phyloP scores from a whole-genome alignment of 2,329 filamentous ascomycete genomes.

The Coleophoma crateriformis region DNA sequence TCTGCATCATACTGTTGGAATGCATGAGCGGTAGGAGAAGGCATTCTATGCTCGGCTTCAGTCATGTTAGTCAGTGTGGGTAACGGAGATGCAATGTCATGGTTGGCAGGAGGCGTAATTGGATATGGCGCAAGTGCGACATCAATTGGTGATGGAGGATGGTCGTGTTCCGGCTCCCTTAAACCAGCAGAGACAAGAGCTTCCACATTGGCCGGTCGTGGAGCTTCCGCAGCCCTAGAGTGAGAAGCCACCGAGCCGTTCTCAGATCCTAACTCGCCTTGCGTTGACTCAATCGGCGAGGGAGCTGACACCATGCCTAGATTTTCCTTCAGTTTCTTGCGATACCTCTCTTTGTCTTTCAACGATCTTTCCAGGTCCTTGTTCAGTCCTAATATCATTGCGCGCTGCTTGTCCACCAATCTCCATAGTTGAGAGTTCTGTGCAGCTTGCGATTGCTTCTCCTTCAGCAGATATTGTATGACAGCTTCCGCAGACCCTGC shows the following conservation, averaged over 20 bases:
- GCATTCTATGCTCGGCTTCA: slow-evolving; percentile 54
- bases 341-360: slow-evolving; percentile 92
- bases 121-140: slow-evolving; percentile 57
- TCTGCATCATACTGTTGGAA: slow-evolving; percentile 45
- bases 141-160: slow-evolving; percentile 51
- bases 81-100: not conserved
- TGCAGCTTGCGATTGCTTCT: slow-evolving; percentile 81
- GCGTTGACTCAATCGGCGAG: slow-evolving; percentile 24
- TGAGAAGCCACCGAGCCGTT: slow-evolving; percentile 16
- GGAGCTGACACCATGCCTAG: slow-evolving; percentile 33
- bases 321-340: slow-evolving; percentile 80
- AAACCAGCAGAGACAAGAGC: slow-evolving; percentile 21
- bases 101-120: slow-evolving; percentile 55
- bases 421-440: slow-evolving; percentile 95
- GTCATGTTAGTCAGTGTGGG: slow-evolving; percentile 31
- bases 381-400: slow-evolving; percentile 89
- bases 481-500: slow-evolving; percentile 87
- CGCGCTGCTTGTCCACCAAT: slow-evolving; percentile 90
- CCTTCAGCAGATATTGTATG: slow-evolving; percentile 81
- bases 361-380: slow-evolving; percentile 87
- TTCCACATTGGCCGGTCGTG: slow-evolving; percentile 12
- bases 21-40: slow-evolving; percentile 54
- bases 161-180: slow-evolving; percentile 14
- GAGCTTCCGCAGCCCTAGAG: slow-evolving; percentile 3
- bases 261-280: slow-evolving; percentile 17